Evolutionary conservation across 306 rosid genomes (phyloP), one percentile per base, ranked within the genome.

Genomic region (Prunus fruticosa): DNA sequence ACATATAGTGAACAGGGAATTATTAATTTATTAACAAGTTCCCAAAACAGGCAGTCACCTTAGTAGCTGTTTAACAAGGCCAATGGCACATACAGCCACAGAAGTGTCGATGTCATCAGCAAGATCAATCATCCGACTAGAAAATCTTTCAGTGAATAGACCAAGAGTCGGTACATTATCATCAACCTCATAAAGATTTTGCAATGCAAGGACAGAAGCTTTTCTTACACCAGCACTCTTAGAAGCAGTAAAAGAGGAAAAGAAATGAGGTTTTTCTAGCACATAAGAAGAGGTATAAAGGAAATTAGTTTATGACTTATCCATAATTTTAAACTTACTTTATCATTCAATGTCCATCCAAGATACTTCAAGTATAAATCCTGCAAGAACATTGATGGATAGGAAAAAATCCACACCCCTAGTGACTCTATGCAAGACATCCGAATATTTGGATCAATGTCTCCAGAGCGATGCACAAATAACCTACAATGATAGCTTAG

Each of bases 391-490:
- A 95, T 86, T 69, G 98, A 92, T 43, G 98, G 98, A 63, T 95
- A 92, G 56, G 96, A 92, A 78, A 92, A 86, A 88, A 95, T 84
- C 98, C 98, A 95, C 66, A 82, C 88, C 43, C 98, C 98, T 76
- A 95, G 74, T 51, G 98, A 88, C 85, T 95, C 95, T 70, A 95
- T 92, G 88, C 98, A 95, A 47, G 91, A 87, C 80, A 84, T 92
- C 80, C 98, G 85, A 78, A 95, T 95, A 83, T 87, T 90, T 76
- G 95, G 87, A 77, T 95, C 98, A 82, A 89, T 87, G 82, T 95
- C 98, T 79, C 98, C 87, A 85, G 92, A 95, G 27, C 98, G 98
- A 79, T 95, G 98, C 84, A 95, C 97, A 86, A 95, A 95, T 82
- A 95, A 92, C 90, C 98, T 95, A 83, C 88, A 86, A 78, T 22